A percentile compares a stretch with the other conserved stretches of the same genome.
Conservation (phyloP, 179 eudicot species). For the Beta lomatogona region DNA sequence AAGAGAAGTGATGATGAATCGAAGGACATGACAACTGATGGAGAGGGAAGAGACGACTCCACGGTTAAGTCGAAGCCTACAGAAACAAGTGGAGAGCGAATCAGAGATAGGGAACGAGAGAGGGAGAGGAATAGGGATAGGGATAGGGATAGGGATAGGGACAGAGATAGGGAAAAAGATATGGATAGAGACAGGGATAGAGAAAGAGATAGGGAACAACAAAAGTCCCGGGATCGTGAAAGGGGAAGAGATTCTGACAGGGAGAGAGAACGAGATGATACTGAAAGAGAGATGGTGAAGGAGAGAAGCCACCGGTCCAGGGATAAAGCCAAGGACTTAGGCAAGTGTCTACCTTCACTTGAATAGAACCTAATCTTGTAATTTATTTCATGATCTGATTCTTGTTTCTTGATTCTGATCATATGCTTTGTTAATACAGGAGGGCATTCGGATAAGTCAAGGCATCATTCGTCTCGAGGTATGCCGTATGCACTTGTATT, state of each 20-base stretch:
- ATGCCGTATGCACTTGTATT: constrained; percentile 46
- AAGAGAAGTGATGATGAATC: constrained; percentile 71
- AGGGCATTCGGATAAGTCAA: constrained; percentile 57
- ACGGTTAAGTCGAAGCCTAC: constrained; percentile 40
- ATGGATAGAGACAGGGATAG: constrained; percentile 12
- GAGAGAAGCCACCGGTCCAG: constrained; percentile 72
- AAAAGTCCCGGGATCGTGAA: constrained; percentile 62
- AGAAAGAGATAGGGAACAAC: constrained; percentile 42
- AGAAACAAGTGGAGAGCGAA: constrained; percentile 63
- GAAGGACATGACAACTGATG: constrained; percentile 38
- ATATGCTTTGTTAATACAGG: constrained; percentile 44
- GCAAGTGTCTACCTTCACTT: constrained; percentile 28
- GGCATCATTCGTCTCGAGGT: constrained; percentile 89
- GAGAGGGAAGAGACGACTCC: constrained; percentile 57
- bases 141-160: constrained; percentile 33
- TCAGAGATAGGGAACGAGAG: constrained; percentile 45
- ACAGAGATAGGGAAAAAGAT: constrained; percentile 22
- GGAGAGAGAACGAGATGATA: constrained; percentile 73
- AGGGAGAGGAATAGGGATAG: constrained; percentile 33
- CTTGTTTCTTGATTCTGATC: constrained; percentile 8
- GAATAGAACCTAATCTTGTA: background rate
- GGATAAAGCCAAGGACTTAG: constrained; percentile 72
- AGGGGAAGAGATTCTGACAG: constrained; percentile 82
- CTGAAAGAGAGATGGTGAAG: constrained; percentile 61
- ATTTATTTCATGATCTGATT: background rate